Base-by-base conservation (phyloP, 176 grass and related monocot species). In the Melocanna baccifera region DNA sequence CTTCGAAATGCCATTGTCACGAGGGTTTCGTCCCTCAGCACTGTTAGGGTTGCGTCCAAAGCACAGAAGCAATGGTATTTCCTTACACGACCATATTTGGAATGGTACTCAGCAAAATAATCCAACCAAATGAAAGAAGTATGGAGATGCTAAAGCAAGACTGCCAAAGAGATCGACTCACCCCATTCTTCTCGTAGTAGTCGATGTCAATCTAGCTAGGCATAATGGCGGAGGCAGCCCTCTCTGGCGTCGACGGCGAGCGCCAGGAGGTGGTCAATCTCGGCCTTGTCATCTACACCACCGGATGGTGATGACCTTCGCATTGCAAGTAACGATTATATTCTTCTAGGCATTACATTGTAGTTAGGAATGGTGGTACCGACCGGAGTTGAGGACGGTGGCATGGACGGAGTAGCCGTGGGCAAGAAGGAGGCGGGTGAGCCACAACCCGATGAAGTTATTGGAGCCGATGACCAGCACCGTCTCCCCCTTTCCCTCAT, bases 401-500 rank as follows among this genome's bases (percentile, higher is more conserved):
- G 96, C 91, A 67, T 87, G 93, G 78, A 98, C 74, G 67, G 20
- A 47, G 86, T 94, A 98, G 77, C 96, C 96, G 30, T 85, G 87
- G 12, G 37, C 73, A 63, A 92, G 96, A 76, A 98, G 96, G 72
- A 37, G 69, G 46, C 91, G 83, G 6, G 95, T 83, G 40, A 93
- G 47, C 36, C 76, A 89, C 0, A 93, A 98, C 39, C 96, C 89
- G 81, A 94, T 95, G 93, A 95, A 93, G n/a, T 93, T 91, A 77
- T 89, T 98, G 1, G 89, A 93, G 61, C 96, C 96, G 12, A 93
- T 95, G 37, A 95, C 91, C 83, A 94, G 62, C 67, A 94, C 91
- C 39, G 48, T 86, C 81, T 83, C 81, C 29, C 56, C 66, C 34
- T 64, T 81, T 56, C 5, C 59, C 72, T 26, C 41, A 50, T 8